These are phyloP conservation scores for Ramaria sp. DNA, from an alignment of 768 basidiomycete genomes.

Conservation along the genomic window DNA sequence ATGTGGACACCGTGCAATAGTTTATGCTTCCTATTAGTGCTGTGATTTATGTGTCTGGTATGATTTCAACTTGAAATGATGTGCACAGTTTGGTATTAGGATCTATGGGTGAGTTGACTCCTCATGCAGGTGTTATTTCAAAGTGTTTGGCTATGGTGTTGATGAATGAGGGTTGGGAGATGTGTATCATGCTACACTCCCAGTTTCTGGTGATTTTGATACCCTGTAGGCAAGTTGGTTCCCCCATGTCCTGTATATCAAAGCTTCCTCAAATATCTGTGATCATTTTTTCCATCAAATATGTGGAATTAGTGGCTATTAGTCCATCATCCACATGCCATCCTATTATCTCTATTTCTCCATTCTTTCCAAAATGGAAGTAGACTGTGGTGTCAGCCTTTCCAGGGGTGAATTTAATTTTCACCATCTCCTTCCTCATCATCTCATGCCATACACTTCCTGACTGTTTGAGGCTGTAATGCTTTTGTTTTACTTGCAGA, in stretches of 20 bases:
- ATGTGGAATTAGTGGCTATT: neutral
- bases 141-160: slow-evolving; percentile 9
- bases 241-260: neutral
- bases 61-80: neutral
- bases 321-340: neutral
- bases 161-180: slow-evolving; percentile 4
- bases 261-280: neutral
- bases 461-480: no score
- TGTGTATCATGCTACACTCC: no score
- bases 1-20: no score
- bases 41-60: neutral
- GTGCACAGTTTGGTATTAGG: slow-evolving; percentile 8
- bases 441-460: no score
- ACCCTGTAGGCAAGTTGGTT: neutral
- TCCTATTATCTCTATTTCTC: neutral
- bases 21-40: no score
- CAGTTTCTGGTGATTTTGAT: neutral
- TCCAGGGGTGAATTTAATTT: neutral
- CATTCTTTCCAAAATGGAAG: no score
- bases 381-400: no score
- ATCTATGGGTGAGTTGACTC: slow-evolving; percentile 14
- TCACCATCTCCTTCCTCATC: neutral
- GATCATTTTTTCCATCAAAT: neutral
- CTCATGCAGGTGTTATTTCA: slow-evolving; percentile 12
- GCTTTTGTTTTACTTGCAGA: neutral